Percentiles rank a stretch among this genome's conserved stretches.
phyloP scores from a whole-genome alignment of 257 asterid species.

The Coffea canephora region DNA sequence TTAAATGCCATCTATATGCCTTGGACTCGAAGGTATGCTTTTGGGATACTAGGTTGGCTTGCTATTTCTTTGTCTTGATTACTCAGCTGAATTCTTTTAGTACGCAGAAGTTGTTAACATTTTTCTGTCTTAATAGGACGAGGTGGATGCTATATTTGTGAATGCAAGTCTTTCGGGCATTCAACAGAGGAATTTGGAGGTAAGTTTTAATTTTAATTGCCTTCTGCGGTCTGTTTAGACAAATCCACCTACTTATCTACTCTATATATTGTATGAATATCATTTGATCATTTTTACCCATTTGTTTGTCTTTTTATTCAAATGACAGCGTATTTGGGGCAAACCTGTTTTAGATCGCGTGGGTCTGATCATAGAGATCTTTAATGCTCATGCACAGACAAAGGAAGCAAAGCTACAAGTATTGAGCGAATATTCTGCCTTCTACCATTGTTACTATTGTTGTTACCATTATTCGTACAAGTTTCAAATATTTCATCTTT shows the following conservation, averaged over 20 bases:
- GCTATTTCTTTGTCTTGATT: not conserved
- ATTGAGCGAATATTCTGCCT: constrained; percentile 17
- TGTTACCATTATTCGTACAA: not conserved
- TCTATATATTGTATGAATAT: not conserved
- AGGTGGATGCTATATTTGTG: constrained; percentile 83
- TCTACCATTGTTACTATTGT: constrained; percentile 3
- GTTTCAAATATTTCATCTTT: not conserved
- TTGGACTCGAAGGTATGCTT: constrained; percentile 66
- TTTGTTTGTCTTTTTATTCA: not conserved
- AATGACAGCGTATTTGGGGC: constrained; percentile 66
- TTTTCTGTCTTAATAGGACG: constrained; percentile 42
- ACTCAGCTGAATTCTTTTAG: not conserved
- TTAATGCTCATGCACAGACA: constrained; percentile 98
- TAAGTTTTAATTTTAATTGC: constrained; percentile 24
- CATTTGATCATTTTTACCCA: not conserved
- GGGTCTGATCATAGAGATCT: constrained; percentile 89
- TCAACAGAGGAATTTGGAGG: constrained; percentile 95
- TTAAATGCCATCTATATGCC: constrained; percentile 69
- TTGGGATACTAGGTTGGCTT: constrained; percentile 3
- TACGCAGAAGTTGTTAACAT: not conserved
- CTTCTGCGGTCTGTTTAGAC: not conserved
- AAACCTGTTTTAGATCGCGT: constrained; percentile 94
- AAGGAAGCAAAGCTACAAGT: constrained; percentile 98
- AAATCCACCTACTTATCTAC: not conserved
- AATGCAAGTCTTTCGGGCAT: constrained; percentile 76